Evolutionary conservation across 306 rosid species (phyloP).

Genomic region (Phaseolus lunatus): DNA sequence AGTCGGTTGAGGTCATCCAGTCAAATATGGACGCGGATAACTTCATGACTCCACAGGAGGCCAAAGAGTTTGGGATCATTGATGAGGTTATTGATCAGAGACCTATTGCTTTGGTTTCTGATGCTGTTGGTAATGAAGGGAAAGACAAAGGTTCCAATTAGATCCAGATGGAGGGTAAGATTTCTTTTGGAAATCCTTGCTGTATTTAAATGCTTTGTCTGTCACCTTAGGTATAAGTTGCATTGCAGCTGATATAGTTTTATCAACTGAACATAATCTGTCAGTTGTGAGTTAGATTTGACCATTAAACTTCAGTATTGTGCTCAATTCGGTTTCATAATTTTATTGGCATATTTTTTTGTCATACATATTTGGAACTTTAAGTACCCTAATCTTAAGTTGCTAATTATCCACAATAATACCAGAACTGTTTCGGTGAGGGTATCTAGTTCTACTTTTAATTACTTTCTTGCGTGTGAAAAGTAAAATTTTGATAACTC

Average conservation of each 20-base stretch:
- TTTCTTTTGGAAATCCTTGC: slow-evolving; percentile 43
- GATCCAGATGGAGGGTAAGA: slow-evolving; percentile 58
- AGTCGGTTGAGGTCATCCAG: slow-evolving; percentile 62
- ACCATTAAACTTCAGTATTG: slow-evolving; percentile 34
- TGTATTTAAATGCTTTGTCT: slow-evolving; percentile 45
- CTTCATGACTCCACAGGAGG: slow-evolving; percentile 89
- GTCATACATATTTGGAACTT: slow-evolving; percentile 13
- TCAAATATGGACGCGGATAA: slow-evolving; percentile 90
- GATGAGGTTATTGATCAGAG: slow-evolving; percentile 96
- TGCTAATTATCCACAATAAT: slow-evolving; percentile 25
- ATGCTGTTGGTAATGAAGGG: slow-evolving; percentile 73
- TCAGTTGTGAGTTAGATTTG: slow-evolving; percentile 26
- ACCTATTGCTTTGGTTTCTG: slow-evolving; percentile 84
- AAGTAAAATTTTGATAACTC: slow-evolving; percentile 6
- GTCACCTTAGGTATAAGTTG: not conserved
- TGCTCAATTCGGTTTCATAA: slow-evolving; percentile 35
- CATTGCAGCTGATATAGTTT: slow-evolving; percentile 36
- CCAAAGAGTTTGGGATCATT: slow-evolving; percentile 86
- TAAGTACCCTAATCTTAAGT: slow-evolving; percentile 20
- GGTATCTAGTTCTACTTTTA: not conserved
- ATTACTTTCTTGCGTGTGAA: slow-evolving; percentile 8
- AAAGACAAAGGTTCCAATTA: slow-evolving; percentile 69
- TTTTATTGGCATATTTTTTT: slow-evolving; percentile 38
- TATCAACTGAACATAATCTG: too few species aligned
- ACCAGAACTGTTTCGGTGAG: slow-evolving; percentile 6